Evolutionary conservation across 2,329 filamentous ascomycete genomes (phyloP).

Genomic region (Aspergillus pseudoterreus): DNA sequence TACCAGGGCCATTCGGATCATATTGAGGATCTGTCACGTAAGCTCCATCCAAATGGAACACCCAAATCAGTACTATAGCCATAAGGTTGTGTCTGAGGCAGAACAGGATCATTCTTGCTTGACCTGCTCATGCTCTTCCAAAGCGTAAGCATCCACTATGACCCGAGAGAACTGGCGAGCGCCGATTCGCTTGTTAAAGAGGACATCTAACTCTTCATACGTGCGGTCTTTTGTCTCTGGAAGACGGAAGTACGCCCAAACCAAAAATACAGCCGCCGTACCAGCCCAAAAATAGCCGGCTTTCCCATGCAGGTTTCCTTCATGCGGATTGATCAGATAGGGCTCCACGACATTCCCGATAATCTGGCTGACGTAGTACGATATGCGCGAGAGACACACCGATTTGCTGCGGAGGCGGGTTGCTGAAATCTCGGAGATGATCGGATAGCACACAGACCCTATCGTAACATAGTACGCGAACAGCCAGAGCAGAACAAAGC

Average conservation of each 20-base stretch:
- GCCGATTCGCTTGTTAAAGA: constrained; percentile 62
- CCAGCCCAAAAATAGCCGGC: constrained; percentile 80
- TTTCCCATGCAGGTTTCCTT: constrained; percentile 79
- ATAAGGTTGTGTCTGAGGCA: no score
- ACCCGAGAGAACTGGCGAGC: background rate
- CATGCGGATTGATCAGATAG: constrained; percentile 80
- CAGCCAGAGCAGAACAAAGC: constrained; percentile 50
- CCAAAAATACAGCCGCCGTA: constrained; percentile 68
- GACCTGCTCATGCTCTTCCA: no score
- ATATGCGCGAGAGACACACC: constrained; percentile 48
- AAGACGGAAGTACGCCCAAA: constrained; percentile 73
- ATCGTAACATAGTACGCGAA: constrained; percentile 54
- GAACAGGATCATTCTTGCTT: no score
- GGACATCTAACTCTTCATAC: constrained; percentile 75
- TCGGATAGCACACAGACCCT: constrained; percentile 51
- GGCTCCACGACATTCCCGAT: constrained; percentile 66
- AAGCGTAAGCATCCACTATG: no score
- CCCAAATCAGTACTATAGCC: no score
- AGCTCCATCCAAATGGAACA: no score
- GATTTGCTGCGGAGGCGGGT: constrained; percentile 54
- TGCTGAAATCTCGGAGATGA: constrained; percentile 52
- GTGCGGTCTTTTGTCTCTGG: constrained; percentile 73
- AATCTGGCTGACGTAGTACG: constrained; percentile 44
- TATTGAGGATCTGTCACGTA: no score
- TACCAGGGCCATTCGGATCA: no score